Percentiles rank a stretch among this genome's conserved stretches.
Evolutionary conservation across 805 yeast genomes (phyloP).

Genomic region (Priceomyces haplophilus): DNA sequence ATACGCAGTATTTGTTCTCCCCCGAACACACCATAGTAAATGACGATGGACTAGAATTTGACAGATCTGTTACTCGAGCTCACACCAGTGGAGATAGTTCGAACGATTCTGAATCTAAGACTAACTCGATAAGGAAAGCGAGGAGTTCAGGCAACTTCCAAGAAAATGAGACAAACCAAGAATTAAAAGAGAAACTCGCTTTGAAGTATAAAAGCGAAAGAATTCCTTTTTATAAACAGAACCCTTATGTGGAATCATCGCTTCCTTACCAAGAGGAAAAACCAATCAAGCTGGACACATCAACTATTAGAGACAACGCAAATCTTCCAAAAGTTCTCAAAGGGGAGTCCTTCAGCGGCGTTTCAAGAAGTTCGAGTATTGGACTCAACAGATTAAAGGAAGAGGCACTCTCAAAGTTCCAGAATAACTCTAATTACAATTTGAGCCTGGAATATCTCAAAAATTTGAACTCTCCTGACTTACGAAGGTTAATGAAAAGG

Average conservation of each 20-base stretch:
- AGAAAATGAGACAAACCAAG: conserved; percentile 10
- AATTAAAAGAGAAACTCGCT: conserved; percentile 6
- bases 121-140: conserved; percentile 25
- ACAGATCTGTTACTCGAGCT: conserved; percentile 3
- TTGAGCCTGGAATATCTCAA: conserved; percentile 15
- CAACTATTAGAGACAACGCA: conserved; percentile 21
- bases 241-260: conserved; percentile 25
- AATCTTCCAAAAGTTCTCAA: conserved; percentile 28
- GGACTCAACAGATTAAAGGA: conserved; percentile 40
- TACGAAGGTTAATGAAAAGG: conserved; percentile 15
- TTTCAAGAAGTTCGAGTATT: conserved; percentile 34
- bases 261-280: conserved; percentile 1
- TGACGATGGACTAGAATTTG: conserved; percentile 10
- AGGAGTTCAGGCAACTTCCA: conserved; percentile 35
- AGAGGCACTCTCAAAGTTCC: conserved; percentile 18
- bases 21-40: conserved; percentile 13
- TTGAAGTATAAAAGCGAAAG: conserved; percentile 20
- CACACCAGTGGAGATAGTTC: conserved; percentile 5
- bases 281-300: background rate
- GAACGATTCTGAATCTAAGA: background rate
- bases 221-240: conserved; percentile 18
- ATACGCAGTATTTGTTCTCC: conserved; percentile 3
- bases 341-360: conserved; percentile 18
- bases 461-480: conserved; percentile 23
- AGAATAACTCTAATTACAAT: conserved; percentile 17